phyloP scores from a whole-genome alignment of 2,329 filamentous ascomycete species.

The Hypoxylon sp. region DNA sequence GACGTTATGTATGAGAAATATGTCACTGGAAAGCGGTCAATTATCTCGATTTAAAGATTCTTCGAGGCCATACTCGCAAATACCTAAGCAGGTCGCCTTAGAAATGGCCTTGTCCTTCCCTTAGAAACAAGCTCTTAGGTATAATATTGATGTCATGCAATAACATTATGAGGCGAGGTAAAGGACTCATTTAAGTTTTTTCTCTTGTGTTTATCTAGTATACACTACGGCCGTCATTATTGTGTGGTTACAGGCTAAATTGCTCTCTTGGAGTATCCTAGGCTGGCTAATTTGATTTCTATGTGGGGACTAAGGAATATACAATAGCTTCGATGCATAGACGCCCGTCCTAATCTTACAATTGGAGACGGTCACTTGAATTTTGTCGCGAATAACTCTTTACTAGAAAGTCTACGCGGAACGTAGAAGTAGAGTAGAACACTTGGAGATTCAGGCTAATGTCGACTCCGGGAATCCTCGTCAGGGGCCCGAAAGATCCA shows the following conservation, averaged over 20 bases:
- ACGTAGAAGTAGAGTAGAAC: conserved; percentile 27
- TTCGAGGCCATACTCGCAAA: background rate
- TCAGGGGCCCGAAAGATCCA: conserved; percentile 39
- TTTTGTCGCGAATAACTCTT: conserved; percentile 13
- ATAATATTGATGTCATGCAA: conserved; percentile 16
- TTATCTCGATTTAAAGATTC: background rate
- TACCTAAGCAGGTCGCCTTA: background rate
- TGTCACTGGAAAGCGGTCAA: background rate
- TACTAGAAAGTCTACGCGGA: conserved; percentile 34
- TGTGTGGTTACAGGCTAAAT: conserved; percentile 32
- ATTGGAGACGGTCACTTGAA: conserved; percentile 22
- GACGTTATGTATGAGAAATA: background rate
- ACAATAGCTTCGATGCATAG: conserved; percentile 16
- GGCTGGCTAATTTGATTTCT: conserved; percentile 39
- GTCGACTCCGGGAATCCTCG: conserved; percentile 34
- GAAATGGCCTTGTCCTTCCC: background rate
- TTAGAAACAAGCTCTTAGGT: background rate
- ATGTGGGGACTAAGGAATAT: conserved; percentile 20
- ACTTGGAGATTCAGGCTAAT: conserved; percentile 41
- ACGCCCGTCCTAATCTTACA: conserved; percentile 19
- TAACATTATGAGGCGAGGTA: conserved; percentile 11
- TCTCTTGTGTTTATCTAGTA: background rate
- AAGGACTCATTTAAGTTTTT: background rate
- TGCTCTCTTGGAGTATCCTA: conserved; percentile 30
- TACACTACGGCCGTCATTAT: background rate